These are phyloP conservation scores for Pyrenophora tritici-repentis DNA, from an alignment of 2,329 filamentous ascomycete genomes.

Conservation along the genomic window DNA sequence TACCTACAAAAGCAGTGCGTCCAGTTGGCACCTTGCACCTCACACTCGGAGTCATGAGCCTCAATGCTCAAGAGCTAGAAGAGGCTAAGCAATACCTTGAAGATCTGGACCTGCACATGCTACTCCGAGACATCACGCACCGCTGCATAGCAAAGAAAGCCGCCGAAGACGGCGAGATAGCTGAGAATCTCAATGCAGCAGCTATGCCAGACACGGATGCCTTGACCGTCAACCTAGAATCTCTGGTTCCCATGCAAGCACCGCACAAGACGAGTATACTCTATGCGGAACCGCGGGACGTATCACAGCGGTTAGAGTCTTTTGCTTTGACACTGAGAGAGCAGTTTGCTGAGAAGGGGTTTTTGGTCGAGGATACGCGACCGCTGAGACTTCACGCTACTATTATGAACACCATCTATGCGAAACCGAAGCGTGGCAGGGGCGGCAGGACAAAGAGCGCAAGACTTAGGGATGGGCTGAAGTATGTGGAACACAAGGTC, in stretches of 20 bases:
- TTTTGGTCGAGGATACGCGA: slow-evolving; percentile 64
- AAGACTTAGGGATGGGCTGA: slow-evolving; percentile 2
- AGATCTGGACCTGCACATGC: slow-evolving; percentile 50
- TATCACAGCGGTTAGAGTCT: slow-evolving; percentile 54
- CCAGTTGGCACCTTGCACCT: slow-evolving; percentile 82
- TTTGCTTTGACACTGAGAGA: slow-evolving; percentile 64
- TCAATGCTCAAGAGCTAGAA: slow-evolving; percentile 59
- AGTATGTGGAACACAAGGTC: slow-evolving; percentile 1
- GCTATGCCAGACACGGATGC: slow-evolving; percentile 30
- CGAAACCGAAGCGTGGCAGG: slow-evolving; percentile 52
- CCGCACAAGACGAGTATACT: slow-evolving; percentile 64
- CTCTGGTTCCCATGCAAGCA: slow-evolving; percentile 65
- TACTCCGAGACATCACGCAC: slow-evolving; percentile 27
- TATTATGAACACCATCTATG: slow-evolving; percentile 83
- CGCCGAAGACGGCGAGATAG: slow-evolving; percentile 24
- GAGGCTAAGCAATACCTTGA: slow-evolving; percentile 51
- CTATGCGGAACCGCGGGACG: slow-evolving; percentile 66
- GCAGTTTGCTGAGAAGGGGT: slow-evolving; percentile 60
- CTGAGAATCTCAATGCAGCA: slow-evolving; percentile 36
- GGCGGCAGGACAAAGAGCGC: slow-evolving; percentile 18
- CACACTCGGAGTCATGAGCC: slow-evolving; percentile 84
- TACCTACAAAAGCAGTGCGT: slow-evolving; percentile 71
- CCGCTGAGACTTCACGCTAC: slow-evolving; percentile 81
- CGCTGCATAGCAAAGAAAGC: slow-evolving; percentile 18
- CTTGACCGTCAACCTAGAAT: slow-evolving; percentile 53